Evolutionary conservation across 768 basidiomycete species (phyloP), one percentile per base, ranked within the genome.

Genomic region (Leccinum barrowsii): DNA sequence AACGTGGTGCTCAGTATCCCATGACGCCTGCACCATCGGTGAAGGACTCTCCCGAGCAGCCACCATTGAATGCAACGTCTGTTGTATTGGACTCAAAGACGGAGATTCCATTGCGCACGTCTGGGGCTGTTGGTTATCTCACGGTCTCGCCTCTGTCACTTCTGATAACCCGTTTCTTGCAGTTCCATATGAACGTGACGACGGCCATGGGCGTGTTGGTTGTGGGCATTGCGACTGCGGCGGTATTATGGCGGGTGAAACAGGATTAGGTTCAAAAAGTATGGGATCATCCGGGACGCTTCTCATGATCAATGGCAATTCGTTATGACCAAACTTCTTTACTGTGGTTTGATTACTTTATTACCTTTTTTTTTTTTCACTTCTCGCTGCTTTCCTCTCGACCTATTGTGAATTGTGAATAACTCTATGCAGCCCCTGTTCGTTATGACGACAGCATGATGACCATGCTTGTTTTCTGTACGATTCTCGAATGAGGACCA

Each of bases 161-260:
- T 47, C 61, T 72, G 56, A 72, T 67, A 2, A 64, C 59, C 42
- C 17, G 32, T 68, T 59, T 63, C 52, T 64, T 68, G 53, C 70
- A 70, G 70, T 65, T 70, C 28, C 68, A 69, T 22, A 30, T 73
- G 32, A 60, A 69, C 59, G 50, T 74, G 63, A 84, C 63, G 57
- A 79, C 86, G 2, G 86, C 84, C 5, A 71, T 87, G 3, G 87
- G 87, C 5, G 82, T 89, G 7, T 68, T 89, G 17, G 78, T 90
- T 4, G 71, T 90, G 28, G 78, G 85, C 52, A 81, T 87, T 7
- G 86, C 85, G 4, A 86, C 89, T 2, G 86, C 82, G 12, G 88
- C 87, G 7, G 87, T 90, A 52, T 73, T 88, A 65, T 89, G 87
- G 86, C 80, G 85, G 61, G 84, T 88, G 28, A 84, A 83, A 59